These are phyloP conservation scores for Candida silvatica DNA, from an alignment of 805 yeast species.

Conservation along the genomic window DNA sequence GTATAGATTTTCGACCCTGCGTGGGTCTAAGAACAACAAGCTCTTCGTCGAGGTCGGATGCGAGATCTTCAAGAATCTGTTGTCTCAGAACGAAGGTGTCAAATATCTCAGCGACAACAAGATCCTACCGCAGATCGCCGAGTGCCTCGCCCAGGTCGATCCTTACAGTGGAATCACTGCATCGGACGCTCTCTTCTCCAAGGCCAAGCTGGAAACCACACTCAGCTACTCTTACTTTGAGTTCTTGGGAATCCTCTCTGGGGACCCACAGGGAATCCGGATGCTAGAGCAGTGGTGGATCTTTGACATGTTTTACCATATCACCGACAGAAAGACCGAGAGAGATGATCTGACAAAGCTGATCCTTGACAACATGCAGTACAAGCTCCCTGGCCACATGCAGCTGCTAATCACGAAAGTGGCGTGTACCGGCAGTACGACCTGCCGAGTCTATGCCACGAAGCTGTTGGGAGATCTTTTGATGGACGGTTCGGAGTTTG, in stretches of 20 bases:
- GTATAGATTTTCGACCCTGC: constrained; percentile 57
- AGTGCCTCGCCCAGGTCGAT: constrained; percentile 78
- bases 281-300: constrained; percentile 78
- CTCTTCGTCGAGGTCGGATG: constrained; percentile 68
- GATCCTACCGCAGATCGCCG: constrained; percentile 80
- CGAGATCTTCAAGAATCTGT: constrained; percentile 57
- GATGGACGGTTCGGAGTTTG: constrained; percentile 21
- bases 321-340: constrained; percentile 43
- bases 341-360: constrained; percentile 50
- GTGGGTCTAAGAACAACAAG: constrained; percentile 40
- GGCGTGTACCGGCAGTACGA: constrained; percentile 42
- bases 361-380: constrained; percentile 56
- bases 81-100: constrained; percentile 58
- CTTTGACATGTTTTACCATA: constrained; percentile 70
- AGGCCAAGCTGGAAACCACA: constrained; percentile 49
- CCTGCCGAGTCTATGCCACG: constrained; percentile 51
- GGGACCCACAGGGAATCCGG: constrained; percentile 50
- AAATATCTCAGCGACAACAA: constrained; percentile 63
- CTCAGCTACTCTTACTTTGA: constrained; percentile 70
- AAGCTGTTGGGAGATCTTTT: constrained; percentile 37
- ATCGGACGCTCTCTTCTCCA: constrained; percentile 65
- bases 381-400: constrained; percentile 47
- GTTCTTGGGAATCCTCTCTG: constrained; percentile 66
- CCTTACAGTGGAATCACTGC: constrained; percentile 70
- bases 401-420: constrained; percentile 60